Conservation (phyloP, 2,329 filamentous ascomycete species). For the Coniochaeta hoffmannii region DNA sequence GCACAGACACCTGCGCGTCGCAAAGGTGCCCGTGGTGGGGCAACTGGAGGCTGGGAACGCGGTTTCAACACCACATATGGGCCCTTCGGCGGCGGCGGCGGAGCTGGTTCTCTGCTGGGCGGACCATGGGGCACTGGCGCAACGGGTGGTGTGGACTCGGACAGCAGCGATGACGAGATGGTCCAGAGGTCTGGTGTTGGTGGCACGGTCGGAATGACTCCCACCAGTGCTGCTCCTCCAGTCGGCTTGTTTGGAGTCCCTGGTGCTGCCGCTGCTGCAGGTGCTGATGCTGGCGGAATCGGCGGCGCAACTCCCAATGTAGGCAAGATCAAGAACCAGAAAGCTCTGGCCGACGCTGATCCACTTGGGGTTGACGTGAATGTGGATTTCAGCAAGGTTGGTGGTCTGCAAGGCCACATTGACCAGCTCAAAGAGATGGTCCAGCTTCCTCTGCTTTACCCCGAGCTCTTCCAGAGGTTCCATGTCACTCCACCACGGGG, state of each 20-base stretch:
- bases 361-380: constrained; percentile 87
- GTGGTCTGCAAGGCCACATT: constrained; percentile 87
- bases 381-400: constrained; percentile 91
- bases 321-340: constrained; percentile 88
- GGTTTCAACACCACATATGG: constrained; percentile 84
- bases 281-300: constrained; percentile 14
- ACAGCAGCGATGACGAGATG: constrained; percentile 93
- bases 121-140: constrained; percentile 70
- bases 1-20: constrained; percentile 59
- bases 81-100: constrained; percentile 82
- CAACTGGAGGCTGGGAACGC: constrained; percentile 61
- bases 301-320: constrained; percentile 62
- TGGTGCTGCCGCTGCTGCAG: constrained; percentile 6
- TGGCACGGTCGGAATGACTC: constrained; percentile 57
- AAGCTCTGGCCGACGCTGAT: constrained; percentile 86
- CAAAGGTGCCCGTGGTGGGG: constrained; percentile 51
- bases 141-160: constrained; percentile 76
- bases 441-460: constrained; percentile 84
- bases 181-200: constrained; percentile 50
- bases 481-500: constrained; percentile 90
- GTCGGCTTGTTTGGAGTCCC: constrained; percentile 31
- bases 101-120: constrained; percentile 61
- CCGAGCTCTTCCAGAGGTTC: constrained; percentile 86
- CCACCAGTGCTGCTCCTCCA: constrained; percentile 40
- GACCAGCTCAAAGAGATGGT: constrained; percentile 99